Conservation (phyloP, 2,329 filamentous ascomycete genomes). For the Rutstroemia sydowiana region DNA sequence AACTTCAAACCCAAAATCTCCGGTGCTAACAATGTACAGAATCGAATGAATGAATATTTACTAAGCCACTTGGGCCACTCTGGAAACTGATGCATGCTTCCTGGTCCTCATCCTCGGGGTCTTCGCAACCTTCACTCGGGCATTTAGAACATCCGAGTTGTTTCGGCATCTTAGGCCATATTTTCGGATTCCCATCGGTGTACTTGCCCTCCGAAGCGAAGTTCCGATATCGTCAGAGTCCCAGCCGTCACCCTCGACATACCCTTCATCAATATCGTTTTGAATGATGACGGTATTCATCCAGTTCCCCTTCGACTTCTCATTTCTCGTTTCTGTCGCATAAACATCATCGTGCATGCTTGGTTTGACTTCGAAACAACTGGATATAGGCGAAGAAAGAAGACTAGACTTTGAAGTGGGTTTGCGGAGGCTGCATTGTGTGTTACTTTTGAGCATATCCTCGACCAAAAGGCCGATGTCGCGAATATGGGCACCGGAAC, state of each 20-base stretch:
- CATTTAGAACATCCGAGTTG: background rate
- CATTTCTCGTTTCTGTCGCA: background rate
- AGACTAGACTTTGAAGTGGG: background rate
- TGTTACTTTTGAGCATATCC: slow-evolving; percentile 12
- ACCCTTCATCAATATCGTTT: slow-evolving; percentile 3
- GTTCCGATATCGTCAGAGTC: background rate
- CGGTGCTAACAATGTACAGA: background rate
- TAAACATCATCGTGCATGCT: background rate
- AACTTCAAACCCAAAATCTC: background rate
- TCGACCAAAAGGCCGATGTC: slow-evolving; percentile 13
- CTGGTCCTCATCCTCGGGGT: slow-evolving; percentile 3
- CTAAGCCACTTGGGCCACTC: background rate
- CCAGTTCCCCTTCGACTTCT: slow-evolving; percentile 1
- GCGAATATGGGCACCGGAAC: slow-evolving; percentile 9
- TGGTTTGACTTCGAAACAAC: background rate
- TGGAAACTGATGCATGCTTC: background rate
- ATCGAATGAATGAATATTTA: background rate
- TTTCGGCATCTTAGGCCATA: background rate
- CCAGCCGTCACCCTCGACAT: background rate
- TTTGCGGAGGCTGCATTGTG: slow-evolving; percentile 9
- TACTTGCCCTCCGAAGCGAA: slow-evolving; percentile 1
- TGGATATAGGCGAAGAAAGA: background rate
- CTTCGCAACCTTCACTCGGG: background rate
- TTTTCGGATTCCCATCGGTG: slow-evolving; percentile 6
- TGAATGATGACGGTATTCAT: background rate